A percentile compares a stretch with the other conserved stretches of the same genome.
Evolutionary conservation across 2,329 filamentous ascomycete species (phyloP).

Genomic region (Cladosporium sp.): DNA sequence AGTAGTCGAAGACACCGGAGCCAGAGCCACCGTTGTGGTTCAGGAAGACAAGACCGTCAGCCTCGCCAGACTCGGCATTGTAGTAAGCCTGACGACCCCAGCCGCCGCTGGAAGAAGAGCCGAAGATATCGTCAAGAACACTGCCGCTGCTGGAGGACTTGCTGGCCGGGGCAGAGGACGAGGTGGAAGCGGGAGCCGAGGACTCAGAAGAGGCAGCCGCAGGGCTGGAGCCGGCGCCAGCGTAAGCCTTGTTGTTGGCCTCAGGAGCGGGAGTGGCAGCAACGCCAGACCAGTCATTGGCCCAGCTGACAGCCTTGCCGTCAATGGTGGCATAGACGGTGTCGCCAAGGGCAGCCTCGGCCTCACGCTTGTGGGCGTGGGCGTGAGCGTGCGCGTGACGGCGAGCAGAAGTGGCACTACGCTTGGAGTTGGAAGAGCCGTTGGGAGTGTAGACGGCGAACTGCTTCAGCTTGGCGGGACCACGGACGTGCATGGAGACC

Average conservation of each 20-base stretch:
- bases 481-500: slow-evolving; percentile 72
- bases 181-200: slow-evolving; percentile 21
- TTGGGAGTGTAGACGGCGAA: slow-evolving; percentile 66
- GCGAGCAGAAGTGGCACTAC: slow-evolving; percentile 31
- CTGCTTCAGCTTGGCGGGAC: slow-evolving; percentile 65
- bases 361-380: slow-evolving; percentile 52
- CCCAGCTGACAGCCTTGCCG: slow-evolving; percentile 59
- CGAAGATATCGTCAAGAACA: slow-evolving; percentile 20
- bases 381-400: slow-evolving; percentile 43
- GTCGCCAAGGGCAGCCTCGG: slow-evolving; percentile 50
- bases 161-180: slow-evolving; percentile 20
- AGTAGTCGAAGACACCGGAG: slow-evolving; percentile 56
- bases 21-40: slow-evolving; percentile 58
- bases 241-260: slow-evolving; percentile 15
- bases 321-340: slow-evolving; percentile 60
- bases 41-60: slow-evolving; percentile 58
- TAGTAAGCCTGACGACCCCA: slow-evolving; percentile 41
- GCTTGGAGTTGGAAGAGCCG: slow-evolving; percentile 36
- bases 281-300: slow-evolving; percentile 54
- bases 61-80: slow-evolving; percentile 38
- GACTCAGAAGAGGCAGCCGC: slow-evolving; percentile 14
- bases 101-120: slow-evolving; percentile 28
- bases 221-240: slow-evolving; percentile 10
- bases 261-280: slow-evolving; percentile 26
- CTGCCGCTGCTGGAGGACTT: slow-evolving; percentile 20